A percentile compares a stretch with the other conserved stretches of the same genome.
Evolutionary conservation across 768 basidiomycete genomes (phyloP).

Genomic region (Phylloporus scabripes): DNA sequence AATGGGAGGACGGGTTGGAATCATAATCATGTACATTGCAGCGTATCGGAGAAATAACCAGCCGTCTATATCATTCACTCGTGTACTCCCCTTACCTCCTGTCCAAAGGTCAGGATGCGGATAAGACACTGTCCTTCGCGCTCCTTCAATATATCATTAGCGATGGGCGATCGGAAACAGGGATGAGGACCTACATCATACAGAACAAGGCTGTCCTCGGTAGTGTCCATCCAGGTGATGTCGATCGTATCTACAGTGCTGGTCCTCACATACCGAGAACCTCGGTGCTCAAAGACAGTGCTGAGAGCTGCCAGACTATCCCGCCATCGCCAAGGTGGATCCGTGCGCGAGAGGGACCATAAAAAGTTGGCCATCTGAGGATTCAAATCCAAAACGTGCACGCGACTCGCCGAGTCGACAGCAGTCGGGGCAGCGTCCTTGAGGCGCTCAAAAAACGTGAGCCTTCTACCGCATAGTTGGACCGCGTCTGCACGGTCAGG

Average conservation of each 20-base stretch:
- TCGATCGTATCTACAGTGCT: constrained; percentile 41
- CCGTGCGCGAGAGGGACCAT: constrained; percentile 22
- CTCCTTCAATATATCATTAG: constrained; percentile 19
- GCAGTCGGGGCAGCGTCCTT: constrained; percentile 9
- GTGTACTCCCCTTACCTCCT: constrained; percentile 14
- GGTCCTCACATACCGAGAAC: constrained; percentile 24
- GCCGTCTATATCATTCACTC: constrained; percentile 5
- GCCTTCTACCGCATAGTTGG: constrained; percentile 27
- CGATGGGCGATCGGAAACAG: background rate
- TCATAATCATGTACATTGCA: constrained; percentile 8
- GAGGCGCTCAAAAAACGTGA: constrained; percentile 29
- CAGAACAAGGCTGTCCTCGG: constrained; percentile 57
- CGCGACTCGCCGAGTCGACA: constrained; percentile 17
- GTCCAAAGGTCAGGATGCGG: constrained; percentile 30
- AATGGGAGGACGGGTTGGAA: constrained; percentile 33
- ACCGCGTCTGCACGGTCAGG: constrained; percentile 29
- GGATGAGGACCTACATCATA: constrained; percentile 40
- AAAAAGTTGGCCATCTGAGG: constrained; percentile 21
- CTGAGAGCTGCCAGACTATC: constrained; percentile 23
- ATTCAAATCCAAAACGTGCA: constrained; percentile 30
- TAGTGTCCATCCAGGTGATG: constrained; percentile 48
- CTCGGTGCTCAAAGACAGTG: constrained; percentile 26
- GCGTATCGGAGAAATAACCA: background rate
- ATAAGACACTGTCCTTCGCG: constrained; percentile 30
- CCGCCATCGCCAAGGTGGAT: constrained; percentile 31